Base-by-base conservation (phyloP, 805 yeast species). In the Saccharomycopsis schoenii region DNA sequence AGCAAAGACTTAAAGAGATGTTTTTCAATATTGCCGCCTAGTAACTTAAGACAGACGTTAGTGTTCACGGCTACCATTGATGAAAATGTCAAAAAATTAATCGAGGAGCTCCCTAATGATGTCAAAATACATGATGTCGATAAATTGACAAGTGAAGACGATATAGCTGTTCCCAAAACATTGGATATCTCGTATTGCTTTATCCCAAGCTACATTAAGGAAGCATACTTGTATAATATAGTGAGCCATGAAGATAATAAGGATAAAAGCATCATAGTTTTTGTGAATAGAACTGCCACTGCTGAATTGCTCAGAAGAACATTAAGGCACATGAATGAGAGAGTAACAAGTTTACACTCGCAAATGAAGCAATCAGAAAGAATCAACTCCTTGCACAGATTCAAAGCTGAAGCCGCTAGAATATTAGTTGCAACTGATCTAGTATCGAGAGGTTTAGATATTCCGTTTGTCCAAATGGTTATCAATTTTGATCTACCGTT, bases 371-470 rank as follows among this genome's bases (percentile, higher is more conserved):
- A 94, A 74, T 74, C 80, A 36, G 98, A 94, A 70, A 82, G 99
- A 73, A 84, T 93, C 25, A 90, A 89, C 71, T 89, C 97, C 0
- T 76, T 94, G 60, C 98, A 92, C 66, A 78, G 98, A 68, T 94
- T 94, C 74, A 82, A 93, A 68, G 97, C 98, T 0, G 88, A 89
- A 60, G 97, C 97, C 2, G 98, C 98, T 0, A 80, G 96, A 56
- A 89, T 94, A 1, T 75, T 94, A 60, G 85, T 94, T 17, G 97
- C 98, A 8, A 94, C 99, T 0, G 99, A 94, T 72, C 97, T 94
- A 24, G 99, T 97, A 1, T 86, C 97, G 36, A 84, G 99, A 82
- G 99, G 99, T 72, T 80, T 94, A 66, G 99, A 94, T 79, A 94
- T 94, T 61, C 99, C 98, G 11, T 79, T 83, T 9, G 99, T 94